Base-by-base conservation (phyloP, 305 asterid species). In the Fraxinus sp. region DNA sequence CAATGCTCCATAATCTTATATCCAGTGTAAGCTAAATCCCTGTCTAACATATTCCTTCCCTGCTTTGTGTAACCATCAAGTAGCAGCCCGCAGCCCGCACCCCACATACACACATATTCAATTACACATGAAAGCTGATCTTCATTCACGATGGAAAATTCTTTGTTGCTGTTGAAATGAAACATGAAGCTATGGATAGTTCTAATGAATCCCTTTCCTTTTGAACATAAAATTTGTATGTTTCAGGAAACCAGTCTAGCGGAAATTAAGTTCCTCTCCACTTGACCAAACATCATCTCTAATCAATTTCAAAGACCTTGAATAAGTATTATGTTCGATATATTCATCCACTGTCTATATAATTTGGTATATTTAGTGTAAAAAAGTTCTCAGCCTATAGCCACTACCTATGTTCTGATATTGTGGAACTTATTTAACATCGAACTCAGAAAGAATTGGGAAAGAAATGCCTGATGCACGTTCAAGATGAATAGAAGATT, bases 361-460 rank as follows among this genome's bases (percentile, higher is more conserved):
- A 35, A 74, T 81, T 7, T 62, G 81, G 33, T 66, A 78, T 70
- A 39, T 52, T 73, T 72, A 46, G 20, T 64, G 81, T 66, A 5
- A 32, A 28, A 11, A 62, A 28, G 71, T 39, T 82, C 72, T 71
- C 66, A 22, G 64, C 49, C 78, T 77, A 73, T 75, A 32, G 37
- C 68, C 11, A 64, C 30, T 13, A 81, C 26, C 8, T 52, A 13
- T 35, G 66, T 13, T 11, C 4, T 62, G 39, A 64, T 43, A 39
- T 33, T 41, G 3, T 16, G 75, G 33, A 30, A 78, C 14, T 78
- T 80, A 39, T 81, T 71, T 26, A 81, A 73, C 81, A 26, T 76
- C 59, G 39, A 62, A 81, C 36, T 46, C 74, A 32, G 68, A 68
- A 37, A 68, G 62, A 49, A 49, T 49, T 49, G 20, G 62, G 62